A percentile compares a stretch with the other conserved stretches of the same genome.
Conservation (phyloP, 1,284 basidiomycete genomes). For the Moesziomyces parantarcticus region DNA sequence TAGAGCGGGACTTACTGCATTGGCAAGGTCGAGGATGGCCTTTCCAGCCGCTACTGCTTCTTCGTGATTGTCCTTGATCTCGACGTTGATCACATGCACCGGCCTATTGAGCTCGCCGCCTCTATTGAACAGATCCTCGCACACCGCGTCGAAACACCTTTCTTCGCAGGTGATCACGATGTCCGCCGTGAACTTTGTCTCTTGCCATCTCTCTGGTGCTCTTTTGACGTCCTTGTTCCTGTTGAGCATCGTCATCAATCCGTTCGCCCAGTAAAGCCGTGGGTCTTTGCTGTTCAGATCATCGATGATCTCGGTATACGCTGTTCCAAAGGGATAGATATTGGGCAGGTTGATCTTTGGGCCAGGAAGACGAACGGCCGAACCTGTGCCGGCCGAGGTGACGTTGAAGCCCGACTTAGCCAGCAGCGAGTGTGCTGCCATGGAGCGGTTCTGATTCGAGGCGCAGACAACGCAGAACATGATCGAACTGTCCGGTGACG, state of each 20-base stretch:
- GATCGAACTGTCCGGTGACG: conserved; percentile 23
- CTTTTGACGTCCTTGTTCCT: conserved; percentile 90
- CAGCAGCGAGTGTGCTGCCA: conserved; percentile 96
- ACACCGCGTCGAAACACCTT: conserved; percentile 97
- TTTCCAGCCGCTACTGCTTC: conserved; percentile 94
- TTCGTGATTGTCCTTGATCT: conserved; percentile 99
- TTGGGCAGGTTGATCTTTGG: conserved; percentile 97
- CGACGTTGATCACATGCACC: conserved; percentile 96
- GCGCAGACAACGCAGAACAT: conserved; percentile 96
- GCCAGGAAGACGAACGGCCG: conserved; percentile 93
- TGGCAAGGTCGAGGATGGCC: conserved; percentile 92
- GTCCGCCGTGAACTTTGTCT: conserved; percentile 85
- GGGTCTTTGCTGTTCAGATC: conserved; percentile 89
- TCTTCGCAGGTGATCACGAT: conserved; percentile 99
- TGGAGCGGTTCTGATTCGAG: conserved; percentile 97
- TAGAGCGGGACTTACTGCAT: conserved; percentile 75
- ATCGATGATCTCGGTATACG: conserved; percentile 94
- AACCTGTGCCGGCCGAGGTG: conserved; percentile 94
- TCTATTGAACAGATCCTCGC: conserved; percentile 89
- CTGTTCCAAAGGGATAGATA: conserved; percentile 97
- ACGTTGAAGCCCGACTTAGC: conserved; percentile 87
- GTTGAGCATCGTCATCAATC: conserved; percentile 96
- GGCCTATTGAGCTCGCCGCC: conserved; percentile 92
- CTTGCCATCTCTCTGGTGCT: conserved; percentile 97
- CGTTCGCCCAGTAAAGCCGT: conserved; percentile 88